Percentiles rank a stretch among this genome's conserved stretches.
These are phyloP conservation scores for Colletotrichum simmondsii DNA, from an alignment of 2,329 filamentous ascomycete genomes.

Conservation along the genomic window DNA sequence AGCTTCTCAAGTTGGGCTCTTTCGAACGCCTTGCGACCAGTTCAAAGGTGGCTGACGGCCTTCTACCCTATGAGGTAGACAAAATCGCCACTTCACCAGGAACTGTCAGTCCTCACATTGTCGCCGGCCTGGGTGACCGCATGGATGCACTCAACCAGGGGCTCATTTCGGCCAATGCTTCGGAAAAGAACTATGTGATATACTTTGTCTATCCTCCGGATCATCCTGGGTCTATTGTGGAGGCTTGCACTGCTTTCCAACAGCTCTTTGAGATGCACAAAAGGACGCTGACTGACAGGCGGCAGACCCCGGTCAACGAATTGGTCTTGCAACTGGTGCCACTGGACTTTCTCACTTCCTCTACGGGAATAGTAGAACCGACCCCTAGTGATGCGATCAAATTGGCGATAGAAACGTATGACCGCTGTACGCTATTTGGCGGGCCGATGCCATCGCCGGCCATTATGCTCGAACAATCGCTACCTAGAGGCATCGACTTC, in stretches of 20 bases:
- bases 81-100: constrained; percentile 41
- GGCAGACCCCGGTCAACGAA: constrained; percentile 64
- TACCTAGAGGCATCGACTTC: constrained; percentile 81
- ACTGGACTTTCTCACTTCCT: constrained; percentile 72
- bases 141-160: constrained; percentile 60
- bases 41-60: constrained; percentile 57
- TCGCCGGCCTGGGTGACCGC: constrained; percentile 56
- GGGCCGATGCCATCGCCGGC: constrained; percentile 73
- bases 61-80: constrained; percentile 63
- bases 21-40: constrained; percentile 63
- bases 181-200: constrained; percentile 74
- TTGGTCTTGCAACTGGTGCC: constrained; percentile 83
- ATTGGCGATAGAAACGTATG: constrained; percentile 81
- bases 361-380: constrained; percentile 71
- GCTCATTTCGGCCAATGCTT: constrained; percentile 52
- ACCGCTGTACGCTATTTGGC: constrained; percentile 73
- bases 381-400: constrained; percentile 68
- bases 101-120: constrained; percentile 25
- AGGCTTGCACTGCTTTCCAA: constrained; percentile 80
- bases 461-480: constrained; percentile 76
- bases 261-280: constrained; percentile 75
- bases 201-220: constrained; percentile 80
- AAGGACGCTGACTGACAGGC: constrained; percentile 56
- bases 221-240: constrained; percentile 69
- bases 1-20: constrained; percentile 76